These are phyloP conservation scores for Penicillium arizonense DNA, from an alignment of 495 filamentous ascomycete species.

Conservation along the genomic window DNA sequence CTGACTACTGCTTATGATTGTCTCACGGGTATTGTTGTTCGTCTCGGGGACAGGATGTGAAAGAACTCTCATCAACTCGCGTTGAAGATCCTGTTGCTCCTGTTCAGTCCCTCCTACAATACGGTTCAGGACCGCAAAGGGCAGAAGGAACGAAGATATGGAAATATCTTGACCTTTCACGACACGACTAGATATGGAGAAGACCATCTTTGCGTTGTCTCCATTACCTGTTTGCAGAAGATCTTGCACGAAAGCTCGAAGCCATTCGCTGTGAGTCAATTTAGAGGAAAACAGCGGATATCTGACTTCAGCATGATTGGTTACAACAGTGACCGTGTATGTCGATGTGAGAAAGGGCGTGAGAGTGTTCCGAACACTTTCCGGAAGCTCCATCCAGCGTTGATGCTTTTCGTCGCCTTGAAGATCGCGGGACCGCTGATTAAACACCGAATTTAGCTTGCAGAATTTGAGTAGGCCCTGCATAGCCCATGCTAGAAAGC, in stretches of 20 bases:
- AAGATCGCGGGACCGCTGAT: slow-evolving; percentile 48
- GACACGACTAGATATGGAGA: slow-evolving; percentile 73
- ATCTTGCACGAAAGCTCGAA: slow-evolving; percentile 76
- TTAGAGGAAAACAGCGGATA: slow-evolving; percentile 74
- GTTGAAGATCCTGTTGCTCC: slow-evolving; percentile 63
- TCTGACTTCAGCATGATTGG: slow-evolving; percentile 44
- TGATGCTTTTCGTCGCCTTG: slow-evolving; percentile 56
- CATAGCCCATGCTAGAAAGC: slow-evolving; percentile 89
- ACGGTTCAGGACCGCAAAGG: slow-evolving; percentile 77
- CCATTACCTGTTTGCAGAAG: slow-evolving; percentile 71
- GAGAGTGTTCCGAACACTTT: slow-evolving; percentile 70
- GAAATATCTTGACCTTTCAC: slow-evolving; percentile 79
- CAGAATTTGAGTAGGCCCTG: slow-evolving; percentile 82
- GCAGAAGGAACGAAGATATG: slow-evolving; percentile 81
- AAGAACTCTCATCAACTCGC: slow-evolving; percentile 71
- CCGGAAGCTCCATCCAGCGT: slow-evolving; percentile 75
- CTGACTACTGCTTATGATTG: slow-evolving; percentile 80
- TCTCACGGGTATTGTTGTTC: slow-evolving; percentile 59
- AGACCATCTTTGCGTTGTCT: slow-evolving; percentile 68
- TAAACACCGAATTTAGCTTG: slow-evolving; percentile 61
- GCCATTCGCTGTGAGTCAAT: slow-evolving; percentile 74
- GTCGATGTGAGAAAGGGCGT: slow-evolving; percentile 81
- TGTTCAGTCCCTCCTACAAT: slow-evolving; percentile 65
- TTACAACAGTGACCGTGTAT: slow-evolving; percentile 66
- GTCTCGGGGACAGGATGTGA: slow-evolving; percentile 53